Percentiles rank a stretch among this genome's conserved stretches.
Evolutionary conservation across 495 filamentous ascomycete species (phyloP).

Genomic region (Podospora australis): DNA sequence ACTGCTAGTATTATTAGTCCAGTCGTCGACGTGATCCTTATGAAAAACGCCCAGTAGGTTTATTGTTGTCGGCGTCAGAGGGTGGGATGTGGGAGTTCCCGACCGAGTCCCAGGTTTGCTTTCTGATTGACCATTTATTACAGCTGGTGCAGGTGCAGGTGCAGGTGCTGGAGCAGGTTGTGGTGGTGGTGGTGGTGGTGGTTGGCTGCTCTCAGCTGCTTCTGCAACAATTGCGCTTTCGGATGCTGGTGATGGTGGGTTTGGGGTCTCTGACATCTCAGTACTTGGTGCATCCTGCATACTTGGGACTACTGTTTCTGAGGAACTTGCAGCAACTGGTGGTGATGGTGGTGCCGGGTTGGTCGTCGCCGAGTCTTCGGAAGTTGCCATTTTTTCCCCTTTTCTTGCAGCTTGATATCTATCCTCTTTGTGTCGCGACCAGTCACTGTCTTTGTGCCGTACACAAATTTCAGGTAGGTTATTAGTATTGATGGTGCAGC

Average conservation of each 20-base stretch:
- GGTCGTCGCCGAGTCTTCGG: too few species aligned
- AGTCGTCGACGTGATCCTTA: not conserved
- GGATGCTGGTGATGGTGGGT: not conserved
- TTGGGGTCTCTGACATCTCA: too few species aligned
- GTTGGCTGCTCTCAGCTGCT: not conserved
- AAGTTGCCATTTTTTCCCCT: too few species aligned
- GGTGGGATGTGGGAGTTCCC: constrained; percentile 9
- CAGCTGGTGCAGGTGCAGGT: constrained; percentile 1
- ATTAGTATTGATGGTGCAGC: too few species aligned
- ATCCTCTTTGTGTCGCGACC: too few species aligned
- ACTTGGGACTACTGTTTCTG: too few species aligned
- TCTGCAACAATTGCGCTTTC: not conserved
- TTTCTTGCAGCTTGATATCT: too few species aligned
- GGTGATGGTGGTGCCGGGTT: too few species aligned
- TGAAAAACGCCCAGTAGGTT: constrained; percentile 2
- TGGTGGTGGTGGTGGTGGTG: not conserved
- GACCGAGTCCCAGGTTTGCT: constrained; percentile 10
- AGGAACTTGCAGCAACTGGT: too few species aligned
- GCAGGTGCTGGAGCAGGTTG: constrained; percentile 1
- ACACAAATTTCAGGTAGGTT: too few species aligned
- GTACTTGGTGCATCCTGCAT: too few species aligned
- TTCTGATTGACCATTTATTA: constrained; percentile 1
- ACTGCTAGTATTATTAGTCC: not conserved
- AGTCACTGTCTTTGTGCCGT: too few species aligned
- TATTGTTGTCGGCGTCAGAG: constrained; percentile 6